Base-by-base conservation (phyloP, 768 basidiomycete species). In the Mycena metata region DNA sequence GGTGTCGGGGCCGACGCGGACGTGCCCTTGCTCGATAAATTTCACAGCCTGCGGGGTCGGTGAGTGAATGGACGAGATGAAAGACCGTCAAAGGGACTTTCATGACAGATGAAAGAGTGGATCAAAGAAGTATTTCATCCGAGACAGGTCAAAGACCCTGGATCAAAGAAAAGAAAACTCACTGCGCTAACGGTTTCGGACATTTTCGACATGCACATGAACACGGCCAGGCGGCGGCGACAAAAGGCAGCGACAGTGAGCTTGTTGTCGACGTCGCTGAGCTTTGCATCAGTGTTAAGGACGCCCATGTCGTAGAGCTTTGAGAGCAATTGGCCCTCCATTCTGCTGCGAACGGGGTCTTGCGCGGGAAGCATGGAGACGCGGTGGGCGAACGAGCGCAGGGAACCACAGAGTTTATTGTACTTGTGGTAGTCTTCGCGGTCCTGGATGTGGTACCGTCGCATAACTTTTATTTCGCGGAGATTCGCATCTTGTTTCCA, bases 251-350 rank as follows among this genome's bases (percentile, higher is more conserved):
- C 91, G 64, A 99, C 98, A 26, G 96, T 96, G 67, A 99, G 89
- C 79, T 95, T 98, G 82, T 95, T 98, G 78, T 98, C 96, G 55
- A 99, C 86, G 76, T 99, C 97, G 74, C 92, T 94, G 71, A 99
- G 88, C 77, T 98, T 98, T 36, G 95, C 90, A 17, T 90, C 82
- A 11, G 93, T 84, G 77, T 92, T 94, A 66, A 99, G 86, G 60
- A 99, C 89, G 65, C 97, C 98, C 85, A 97, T 94, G 80, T 99
- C 98, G 81, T 98, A 99, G 67, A 99, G 88, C 79, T 98, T 99
- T 67, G 94, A 91, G 60, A 99, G 88, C 23, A 99, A 84, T 73
- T 94, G 91, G 49, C 81, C 88, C 81, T 99, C 93, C 89, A 94
- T 94, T 63, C 90, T 88, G 6, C 89, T 69, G 21, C 97, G 88